Evolutionary conservation across 1,139 yeast genomes (phyloP), one percentile per base, ranked within the genome.

Genomic region (Pichia sp.): DNA sequence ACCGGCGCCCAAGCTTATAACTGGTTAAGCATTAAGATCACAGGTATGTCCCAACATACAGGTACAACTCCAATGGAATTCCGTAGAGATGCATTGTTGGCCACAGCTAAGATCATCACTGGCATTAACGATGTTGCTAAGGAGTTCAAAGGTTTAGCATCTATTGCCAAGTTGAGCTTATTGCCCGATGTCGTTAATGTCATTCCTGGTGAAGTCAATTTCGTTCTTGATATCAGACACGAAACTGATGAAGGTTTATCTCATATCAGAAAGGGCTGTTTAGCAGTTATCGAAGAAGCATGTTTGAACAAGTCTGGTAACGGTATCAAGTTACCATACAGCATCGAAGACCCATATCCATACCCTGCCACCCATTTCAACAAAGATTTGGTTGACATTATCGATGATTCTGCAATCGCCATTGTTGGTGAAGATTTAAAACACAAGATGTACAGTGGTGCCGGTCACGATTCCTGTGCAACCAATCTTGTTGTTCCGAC

Each of bases 401-500:
- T 83, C 15, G 65, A 69, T 39, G 69, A 72, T 30, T 69, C 84
- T 15, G 82, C 88, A 0, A 53, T 61, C 21, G 77, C 72, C 35
- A 60, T 78, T 27, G 77, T 74, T 50, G 80, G 80, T 5, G 63
- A 66, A 28, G 69, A 67, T 3, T 61, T 72, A 19, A 66, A 70
- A 28, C 65, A 71, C 48, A 72, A 68, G 32, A 78, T 84, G 44
- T 73, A 76, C 40, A 78, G 85, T 56, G 90, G 90, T 32, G 88
- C 89, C 4, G 89, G 87, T 18, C 90, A 84, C 58, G 91, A 84
- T 59, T 78, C 85, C 4, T 81, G 88, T 56, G 72, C 77, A 31
- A 78, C 85, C 4, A 71, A 77, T 30, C 57, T 67, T 9, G 70
- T 73, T 40, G 75, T 79, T 33, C 90, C 91, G 22, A 83, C 90